A percentile compares a stretch with the other conserved stretches of the same genome.
phyloP scores from a whole-genome alignment of 108 stramenopile species.

The Cyclostephanos tholiformis region DNA sequence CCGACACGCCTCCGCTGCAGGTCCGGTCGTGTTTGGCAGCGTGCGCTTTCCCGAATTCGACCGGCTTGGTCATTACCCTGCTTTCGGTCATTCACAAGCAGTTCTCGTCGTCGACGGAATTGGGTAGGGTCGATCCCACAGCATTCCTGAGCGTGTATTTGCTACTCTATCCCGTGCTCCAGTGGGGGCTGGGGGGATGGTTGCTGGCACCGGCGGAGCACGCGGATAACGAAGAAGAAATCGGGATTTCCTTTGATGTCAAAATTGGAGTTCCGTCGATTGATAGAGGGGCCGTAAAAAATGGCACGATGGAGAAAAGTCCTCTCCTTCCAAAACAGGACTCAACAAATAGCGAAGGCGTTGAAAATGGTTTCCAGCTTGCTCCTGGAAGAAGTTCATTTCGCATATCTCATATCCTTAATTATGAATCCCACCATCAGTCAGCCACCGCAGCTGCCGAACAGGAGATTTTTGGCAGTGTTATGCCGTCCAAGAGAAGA shows the following conservation, averaged over 20 bases:
- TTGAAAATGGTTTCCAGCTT: background rate
- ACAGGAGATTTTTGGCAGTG: conserved; percentile 42
- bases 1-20: conserved; percentile 59
- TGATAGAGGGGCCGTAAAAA: background rate
- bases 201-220: conserved; percentile 62
- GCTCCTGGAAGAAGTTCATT: background rate
- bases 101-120: conserved; percentile 61
- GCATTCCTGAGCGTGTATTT: conserved; percentile 81
- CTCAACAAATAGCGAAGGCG: background rate
- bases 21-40: conserved; percentile 59
- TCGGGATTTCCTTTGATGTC: background rate
- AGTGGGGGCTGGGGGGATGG: conserved; percentile 88
- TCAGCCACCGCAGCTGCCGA: conserved; percentile 33
- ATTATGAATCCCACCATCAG: conserved; percentile 10
- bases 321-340: conserved; percentile 2
- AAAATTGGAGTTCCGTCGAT: conserved; percentile 3
- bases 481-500: conserved; percentile 10
- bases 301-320: conserved; percentile 5
- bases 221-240: conserved; percentile 19
- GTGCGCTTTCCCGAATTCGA: conserved; percentile 80
- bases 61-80: conserved; percentile 83
- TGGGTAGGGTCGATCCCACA: conserved; percentile 80
- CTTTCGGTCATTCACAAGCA: conserved; percentile 81
- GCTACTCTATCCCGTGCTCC: conserved; percentile 80
- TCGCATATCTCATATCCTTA: conserved; percentile 32